Evolutionary conservation across 306 rosid genomes (phyloP).

Genomic region (barrel medic (Medicago truncatula)): DNA sequence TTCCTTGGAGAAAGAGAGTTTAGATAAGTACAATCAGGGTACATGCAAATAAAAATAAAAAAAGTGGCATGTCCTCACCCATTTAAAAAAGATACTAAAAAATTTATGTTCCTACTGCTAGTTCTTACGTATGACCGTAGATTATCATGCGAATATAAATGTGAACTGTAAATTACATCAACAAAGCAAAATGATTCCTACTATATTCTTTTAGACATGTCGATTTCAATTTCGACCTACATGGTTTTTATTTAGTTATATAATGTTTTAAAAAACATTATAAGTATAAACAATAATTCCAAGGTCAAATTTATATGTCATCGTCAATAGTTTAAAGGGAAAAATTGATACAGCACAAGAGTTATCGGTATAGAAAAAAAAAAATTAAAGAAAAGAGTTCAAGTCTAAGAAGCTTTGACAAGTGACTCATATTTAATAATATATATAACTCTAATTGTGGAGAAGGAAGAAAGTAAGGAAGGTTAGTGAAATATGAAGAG

Average conservation of each 20-base stretch:
- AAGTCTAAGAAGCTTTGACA: slow-evolving; percentile 8
- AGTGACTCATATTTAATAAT: not conserved
- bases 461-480: not conserved
- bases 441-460: not conserved
- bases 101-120: not conserved
- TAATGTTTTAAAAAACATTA: not conserved
- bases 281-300: slow-evolving; percentile 33
- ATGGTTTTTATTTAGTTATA: not conserved
- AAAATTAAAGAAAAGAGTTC: not conserved
- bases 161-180: slow-evolving; percentile 10
- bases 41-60: not conserved
- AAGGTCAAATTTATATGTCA: slow-evolving; percentile 55
- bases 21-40: not conserved
- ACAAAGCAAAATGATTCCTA: slow-evolving; percentile 23
- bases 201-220: slow-evolving; percentile 24
- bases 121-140: not conserved
- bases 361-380: slow-evolving; percentile 7
- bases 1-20: not conserved
- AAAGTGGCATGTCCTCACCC: not conserved
- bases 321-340: slow-evolving; percentile 14
- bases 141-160: not conserved
- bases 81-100: not conserved
- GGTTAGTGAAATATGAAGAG: slow-evolving; percentile 48
- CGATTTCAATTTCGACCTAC: slow-evolving; percentile 6
- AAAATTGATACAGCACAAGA: slow-evolving; percentile 7